These are phyloP conservation scores for Cordyceps javanica DNA, from an alignment of 2,329 filamentous ascomycete species.

Conservation along the genomic window DNA sequence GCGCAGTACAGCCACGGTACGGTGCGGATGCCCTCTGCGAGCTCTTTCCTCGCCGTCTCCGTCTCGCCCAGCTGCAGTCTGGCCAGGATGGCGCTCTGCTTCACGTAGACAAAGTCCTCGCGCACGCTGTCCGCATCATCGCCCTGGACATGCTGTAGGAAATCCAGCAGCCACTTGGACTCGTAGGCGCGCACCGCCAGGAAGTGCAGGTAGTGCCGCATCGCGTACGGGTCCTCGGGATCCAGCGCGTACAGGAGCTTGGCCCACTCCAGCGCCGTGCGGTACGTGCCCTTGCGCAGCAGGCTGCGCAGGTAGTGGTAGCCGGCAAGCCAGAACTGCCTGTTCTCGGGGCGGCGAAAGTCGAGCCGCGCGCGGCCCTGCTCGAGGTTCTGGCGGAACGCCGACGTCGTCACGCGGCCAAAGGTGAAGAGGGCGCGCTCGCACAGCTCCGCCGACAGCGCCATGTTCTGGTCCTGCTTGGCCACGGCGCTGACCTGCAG, in stretches of 20 bases:
- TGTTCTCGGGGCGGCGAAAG: constrained; percentile 77
- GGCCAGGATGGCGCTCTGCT: constrained; percentile 71
- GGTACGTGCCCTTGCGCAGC: constrained; percentile 84
- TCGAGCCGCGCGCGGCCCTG: constrained; percentile 75
- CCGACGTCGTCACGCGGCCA: constrained; percentile 78
- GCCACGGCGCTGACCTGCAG: constrained; percentile 89
- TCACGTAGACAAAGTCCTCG: constrained; percentile 57
- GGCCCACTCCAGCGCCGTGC: constrained; percentile 89
- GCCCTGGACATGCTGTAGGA: constrained; percentile 45
- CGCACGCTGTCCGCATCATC: constrained; percentile 23
- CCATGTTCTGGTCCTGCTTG: constrained; percentile 83
- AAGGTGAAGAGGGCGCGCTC: constrained; percentile 91
- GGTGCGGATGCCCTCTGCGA: constrained; percentile 61
- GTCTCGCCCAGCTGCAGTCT: constrained; percentile 64
- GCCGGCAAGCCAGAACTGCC: constrained; percentile 85
- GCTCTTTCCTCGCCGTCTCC: constrained; percentile 56
- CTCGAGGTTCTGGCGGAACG: constrained; percentile 69
- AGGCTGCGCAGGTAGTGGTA: constrained; percentile 86
- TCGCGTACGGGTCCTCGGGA: constrained; percentile 73
- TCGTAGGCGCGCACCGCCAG: constrained; percentile 78
- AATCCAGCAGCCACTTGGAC: constrained; percentile 66
- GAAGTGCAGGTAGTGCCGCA: constrained; percentile 75
- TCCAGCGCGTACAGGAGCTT: constrained; percentile 76
- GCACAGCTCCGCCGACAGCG: constrained; percentile 77
- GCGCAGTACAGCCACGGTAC: constrained; percentile 81